Percentiles rank a stretch among this genome's conserved stretches.
Conservation (phyloP, 768 basidiomycete species). For the Punctularia strigosozonata region DNA sequence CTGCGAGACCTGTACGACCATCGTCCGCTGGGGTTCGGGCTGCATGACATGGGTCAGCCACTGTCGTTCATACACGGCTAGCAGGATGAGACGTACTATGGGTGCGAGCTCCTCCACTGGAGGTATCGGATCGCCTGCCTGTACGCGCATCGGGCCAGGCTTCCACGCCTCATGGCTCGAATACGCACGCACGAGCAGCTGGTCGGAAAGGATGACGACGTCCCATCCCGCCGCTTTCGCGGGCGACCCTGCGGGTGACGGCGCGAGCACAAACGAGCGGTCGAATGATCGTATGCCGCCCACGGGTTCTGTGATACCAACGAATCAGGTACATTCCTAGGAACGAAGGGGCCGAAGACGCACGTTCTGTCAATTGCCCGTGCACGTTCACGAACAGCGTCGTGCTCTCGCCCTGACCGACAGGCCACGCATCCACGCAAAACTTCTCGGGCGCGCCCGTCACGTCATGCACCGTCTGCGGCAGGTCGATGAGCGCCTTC, state of each 20-base stretch:
- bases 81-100: conserved; percentile 38
- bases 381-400: conserved; percentile 66
- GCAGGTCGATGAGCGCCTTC: conserved; percentile 50
- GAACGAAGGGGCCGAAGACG: conserved; percentile 15
- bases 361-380: conserved; percentile 88
- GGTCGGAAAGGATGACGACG: conserved; percentile 81
- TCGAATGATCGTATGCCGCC: conserved; percentile 88
- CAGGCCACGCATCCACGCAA: conserved; percentile 76
- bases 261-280: conserved; percentile 78
- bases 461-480: conserved; percentile 76
- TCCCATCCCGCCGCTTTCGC: conserved; percentile 84
- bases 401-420: conserved; percentile 42
- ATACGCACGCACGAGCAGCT: conserved; percentile 73
- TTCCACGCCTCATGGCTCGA: conserved; percentile 74
- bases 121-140: conserved; percentile 30
- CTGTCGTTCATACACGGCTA: conserved; percentile 6
- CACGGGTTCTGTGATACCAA: conserved; percentile 40
- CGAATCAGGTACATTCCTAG: conserved; percentile 4
- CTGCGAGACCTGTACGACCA: conserved; percentile 59
- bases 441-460: conserved; percentile 71
- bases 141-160: conserved; percentile 63
- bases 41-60: conserved; percentile 16
- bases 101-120: conserved; percentile 36
- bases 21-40: conserved; percentile 59
- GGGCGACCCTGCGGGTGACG: conserved; percentile 60